Percentiles rank a stretch among this genome's conserved stretches.
These are phyloP conservation scores for Leccinum pallidistipes DNA, from an alignment of 1,284 basidiomycete genomes.

Conservation along the genomic window DNA sequence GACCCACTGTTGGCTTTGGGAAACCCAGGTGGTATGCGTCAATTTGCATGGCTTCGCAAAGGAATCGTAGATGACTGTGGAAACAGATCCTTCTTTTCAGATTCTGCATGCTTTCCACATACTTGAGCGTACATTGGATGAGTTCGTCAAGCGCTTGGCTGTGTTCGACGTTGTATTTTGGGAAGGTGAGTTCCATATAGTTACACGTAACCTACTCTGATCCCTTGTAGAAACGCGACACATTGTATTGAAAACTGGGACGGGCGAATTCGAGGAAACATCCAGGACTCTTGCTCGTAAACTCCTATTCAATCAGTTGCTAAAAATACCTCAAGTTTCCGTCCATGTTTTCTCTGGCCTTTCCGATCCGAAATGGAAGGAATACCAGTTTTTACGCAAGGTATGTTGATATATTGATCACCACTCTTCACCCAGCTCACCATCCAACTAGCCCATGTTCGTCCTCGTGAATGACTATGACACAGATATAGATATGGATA, in stretches of 20 bases:
- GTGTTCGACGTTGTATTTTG: slow-evolving; percentile 69
- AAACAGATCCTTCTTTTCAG: slow-evolving; percentile 56
- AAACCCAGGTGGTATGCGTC: slow-evolving; percentile 39
- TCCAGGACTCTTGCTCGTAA: slow-evolving; percentile 53
- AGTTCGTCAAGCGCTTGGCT: slow-evolving; percentile 50
- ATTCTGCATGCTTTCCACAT: slow-evolving; percentile 57
- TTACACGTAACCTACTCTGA: background rate
- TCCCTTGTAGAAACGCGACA: slow-evolving; percentile 42
- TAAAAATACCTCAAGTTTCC: slow-evolving; percentile 36
- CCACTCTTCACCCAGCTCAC: slow-evolving; percentile 2
- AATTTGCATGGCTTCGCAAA: background rate
- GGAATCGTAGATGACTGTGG: background rate
- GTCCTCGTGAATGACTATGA: slow-evolving; percentile 58
- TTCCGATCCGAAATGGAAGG: slow-evolving; percentile 49
- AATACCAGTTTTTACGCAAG: slow-evolving; percentile 44
- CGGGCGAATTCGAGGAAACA: slow-evolving; percentile 36
- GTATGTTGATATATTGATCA: slow-evolving; percentile 25
- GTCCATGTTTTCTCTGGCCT: slow-evolving; percentile 48
- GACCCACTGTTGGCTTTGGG: slow-evolving; percentile 59
- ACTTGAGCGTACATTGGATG: slow-evolving; percentile 51
- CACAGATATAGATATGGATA: slow-evolving; percentile 18
- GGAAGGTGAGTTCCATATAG: slow-evolving; percentile 41
- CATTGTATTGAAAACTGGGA: slow-evolving; percentile 41
- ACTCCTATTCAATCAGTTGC: slow-evolving; percentile 52
- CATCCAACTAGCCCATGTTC: slow-evolving; percentile 59